Base-by-base conservation (phyloP, 805 yeast species). In the Jamesozyma rosinii region DNA sequence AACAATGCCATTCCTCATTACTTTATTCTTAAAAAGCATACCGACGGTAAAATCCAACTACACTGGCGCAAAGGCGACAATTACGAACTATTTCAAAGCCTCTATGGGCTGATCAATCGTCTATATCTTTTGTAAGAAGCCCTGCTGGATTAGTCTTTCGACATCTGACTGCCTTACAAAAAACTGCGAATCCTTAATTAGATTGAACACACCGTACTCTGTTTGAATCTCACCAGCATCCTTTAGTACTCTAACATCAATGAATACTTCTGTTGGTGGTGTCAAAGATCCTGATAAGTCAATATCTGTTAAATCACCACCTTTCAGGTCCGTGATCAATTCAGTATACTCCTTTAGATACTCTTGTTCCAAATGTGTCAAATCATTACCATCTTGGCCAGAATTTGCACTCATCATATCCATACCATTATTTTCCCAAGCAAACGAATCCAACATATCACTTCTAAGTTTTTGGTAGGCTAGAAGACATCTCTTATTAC, bases 171-270 rank as follows among this genome's bases (percentile, higher is more conserved):
- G 90, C 45, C 98, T 71, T 17, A 90, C 97, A 58, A 84, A 90
- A 58, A 90, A 89, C 58, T 92, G 97, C 2, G 95, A 84, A 60
- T 90, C 90, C 56, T 89, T 90, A 2, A 94, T 85, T 50, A 92
- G 67, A 54, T 89, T 89, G 66, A 92, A 88, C 3, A 87, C 95
- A 19, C 97, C 98, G 54, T 90, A 90, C 60, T 90, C 98, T 0
- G 98, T 92, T 58, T 89, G 96, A 30, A 90, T 87, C 58, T 92
- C 97, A 1, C 98, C 98, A 0, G 95, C 97, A 55, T 90, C 95
- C 59, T 83, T 83, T 41, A 90, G 64, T 6, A 90, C 97, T 45
- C 98, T 69, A 4, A 92, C 97, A 56, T 90, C 98, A 9, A 90
- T 84, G 53, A 90, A 92, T 24, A 92, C 83, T 51, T 87, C 94